Conservation (phyloP, 306 rosid genomes). For the Inga leiocalycina region DNA sequence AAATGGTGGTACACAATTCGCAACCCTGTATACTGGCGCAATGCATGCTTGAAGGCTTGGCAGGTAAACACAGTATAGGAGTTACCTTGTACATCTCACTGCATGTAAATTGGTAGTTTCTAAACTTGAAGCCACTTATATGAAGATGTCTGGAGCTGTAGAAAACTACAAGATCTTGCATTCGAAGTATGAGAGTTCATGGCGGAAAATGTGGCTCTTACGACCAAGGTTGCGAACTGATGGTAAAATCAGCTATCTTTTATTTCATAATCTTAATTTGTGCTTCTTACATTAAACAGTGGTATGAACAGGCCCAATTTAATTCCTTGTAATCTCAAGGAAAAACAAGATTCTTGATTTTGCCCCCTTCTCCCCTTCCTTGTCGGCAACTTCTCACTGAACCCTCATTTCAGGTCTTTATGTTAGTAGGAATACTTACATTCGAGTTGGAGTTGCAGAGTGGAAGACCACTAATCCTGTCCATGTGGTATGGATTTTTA, state of each 20-base stretch:
- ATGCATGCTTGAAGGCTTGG: slow-evolving; percentile 96
- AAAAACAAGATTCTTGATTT: not conserved
- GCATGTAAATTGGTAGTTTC: slow-evolving; percentile 28
- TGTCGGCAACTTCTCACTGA: slow-evolving; percentile 32
- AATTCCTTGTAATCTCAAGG: slow-evolving; percentile 7
- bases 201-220: slow-evolving; percentile 95
- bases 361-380: not conserved
- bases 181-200: slow-evolving; percentile 72
- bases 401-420: slow-evolving; percentile 66
- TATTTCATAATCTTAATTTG: slow-evolving; percentile 24
- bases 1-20: slow-evolving; percentile 94
- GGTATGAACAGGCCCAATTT: not conserved
- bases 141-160: slow-evolving; percentile 75
- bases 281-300: slow-evolving; percentile 13
- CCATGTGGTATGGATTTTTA: slow-evolving; percentile 55
- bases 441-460: slow-evolving; percentile 90
- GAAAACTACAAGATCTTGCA: slow-evolving; percentile 82
- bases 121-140: slow-evolving; percentile 31
- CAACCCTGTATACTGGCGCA: slow-evolving; percentile 93
- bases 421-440: slow-evolving; percentile 95
- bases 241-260: slow-evolving; percentile 50
- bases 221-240: slow-evolving; percentile 93
- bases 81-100: slow-evolving; percentile 26
- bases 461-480: slow-evolving; percentile 93
- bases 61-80: slow-evolving; percentile 65